Percentiles rank a stretch among this genome's conserved stretches.
These are phyloP conservation scores for Podospora didyma DNA, from an alignment of 495 filamentous ascomycete species.

Conservation along the genomic window DNA sequence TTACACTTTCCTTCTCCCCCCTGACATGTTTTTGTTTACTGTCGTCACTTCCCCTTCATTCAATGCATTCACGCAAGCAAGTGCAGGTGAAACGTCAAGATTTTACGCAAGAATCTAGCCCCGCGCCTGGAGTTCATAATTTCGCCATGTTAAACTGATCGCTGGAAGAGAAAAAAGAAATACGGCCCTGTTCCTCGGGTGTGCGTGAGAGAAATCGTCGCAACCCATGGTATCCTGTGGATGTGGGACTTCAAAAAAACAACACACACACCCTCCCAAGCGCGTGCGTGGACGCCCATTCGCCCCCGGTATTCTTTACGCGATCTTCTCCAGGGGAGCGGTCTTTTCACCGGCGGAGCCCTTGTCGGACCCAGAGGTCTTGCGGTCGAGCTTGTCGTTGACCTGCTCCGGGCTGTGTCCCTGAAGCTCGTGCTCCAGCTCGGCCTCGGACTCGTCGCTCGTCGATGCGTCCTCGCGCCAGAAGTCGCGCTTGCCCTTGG, in stretches of 20 bases:
- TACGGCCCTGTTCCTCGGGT: background rate
- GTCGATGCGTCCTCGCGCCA: slow-evolving; percentile 12
- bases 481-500: slow-evolving; percentile 54
- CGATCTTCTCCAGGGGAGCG: slow-evolving; percentile 2
- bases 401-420: background rate
- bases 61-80: too few relatives aligned
- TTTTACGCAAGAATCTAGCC: too few relatives aligned
- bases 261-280: too few relatives aligned
- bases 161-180: background rate
- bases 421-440: background rate
- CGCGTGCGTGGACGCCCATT: background rate
- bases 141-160: too few relatives aligned
- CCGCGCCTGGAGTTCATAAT: too few relatives aligned
- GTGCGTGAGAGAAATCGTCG: background rate
- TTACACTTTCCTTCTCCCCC: too few relatives aligned
- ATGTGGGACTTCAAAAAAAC: too few relatives aligned
- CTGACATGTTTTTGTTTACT: too few relatives aligned
- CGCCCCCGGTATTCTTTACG: background rate
- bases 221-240: too few relatives aligned
- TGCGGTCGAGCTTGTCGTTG: slow-evolving; percentile 10
- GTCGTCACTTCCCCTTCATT: too few relatives aligned
- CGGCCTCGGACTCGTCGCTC: slow-evolving; percentile 2
- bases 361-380: slow-evolving; percentile 7
- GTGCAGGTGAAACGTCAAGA: too few relatives aligned
- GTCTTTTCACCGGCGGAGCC: background rate